These are phyloP conservation scores for Russula emetica DNA, from an alignment of 768 basidiomycete genomes.

Conservation along the genomic window DNA sequence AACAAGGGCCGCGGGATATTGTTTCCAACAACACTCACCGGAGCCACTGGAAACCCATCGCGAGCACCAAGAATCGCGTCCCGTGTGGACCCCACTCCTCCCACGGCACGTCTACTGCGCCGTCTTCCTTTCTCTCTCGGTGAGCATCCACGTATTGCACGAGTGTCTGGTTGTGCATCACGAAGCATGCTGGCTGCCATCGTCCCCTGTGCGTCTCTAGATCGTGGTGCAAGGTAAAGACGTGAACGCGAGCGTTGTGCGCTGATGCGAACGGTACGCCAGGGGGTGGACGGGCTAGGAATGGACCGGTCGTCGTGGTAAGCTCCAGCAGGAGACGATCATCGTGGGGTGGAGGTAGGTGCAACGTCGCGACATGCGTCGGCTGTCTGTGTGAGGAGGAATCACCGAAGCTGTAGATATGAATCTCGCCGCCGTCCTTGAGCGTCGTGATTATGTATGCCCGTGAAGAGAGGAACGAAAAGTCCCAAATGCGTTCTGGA, in stretches of 20 bases:
- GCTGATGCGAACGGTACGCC: conserved; percentile 29
- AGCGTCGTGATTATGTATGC: conserved; percentile 45
- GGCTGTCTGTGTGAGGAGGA: conserved; percentile 2
- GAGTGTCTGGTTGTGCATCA: too few relatives aligned
- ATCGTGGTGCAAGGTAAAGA: conserved; percentile 32
- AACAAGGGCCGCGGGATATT: background rate
- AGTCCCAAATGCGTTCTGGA: conserved; percentile 24
- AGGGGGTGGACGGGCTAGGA: too few relatives aligned
- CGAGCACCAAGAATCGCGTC: conserved; percentile 35
- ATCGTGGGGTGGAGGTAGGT: conserved; percentile 30
- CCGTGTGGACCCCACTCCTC: conserved; percentile 38
- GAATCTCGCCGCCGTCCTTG: conserved; percentile 41
- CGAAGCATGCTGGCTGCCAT: conserved; percentile 30
- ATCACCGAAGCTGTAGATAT: conserved; percentile 47
- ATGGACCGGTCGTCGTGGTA: too few relatives aligned
- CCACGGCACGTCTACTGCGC: conserved; percentile 38
- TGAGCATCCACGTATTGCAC: too few relatives aligned
- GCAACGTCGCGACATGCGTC: conserved; percentile 30
- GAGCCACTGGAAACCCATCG: conserved; percentile 39
- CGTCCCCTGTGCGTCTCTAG: conserved; percentile 13
- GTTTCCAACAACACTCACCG: conserved; percentile 5
- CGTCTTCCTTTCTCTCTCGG: background rate
- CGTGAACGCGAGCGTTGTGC: conserved; percentile 32
- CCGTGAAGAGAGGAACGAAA: conserved; percentile 44
- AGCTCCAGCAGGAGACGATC: too few relatives aligned